Base-by-base conservation (phyloP, 768 basidiomycete species). In the Trametes punicea region DNA sequence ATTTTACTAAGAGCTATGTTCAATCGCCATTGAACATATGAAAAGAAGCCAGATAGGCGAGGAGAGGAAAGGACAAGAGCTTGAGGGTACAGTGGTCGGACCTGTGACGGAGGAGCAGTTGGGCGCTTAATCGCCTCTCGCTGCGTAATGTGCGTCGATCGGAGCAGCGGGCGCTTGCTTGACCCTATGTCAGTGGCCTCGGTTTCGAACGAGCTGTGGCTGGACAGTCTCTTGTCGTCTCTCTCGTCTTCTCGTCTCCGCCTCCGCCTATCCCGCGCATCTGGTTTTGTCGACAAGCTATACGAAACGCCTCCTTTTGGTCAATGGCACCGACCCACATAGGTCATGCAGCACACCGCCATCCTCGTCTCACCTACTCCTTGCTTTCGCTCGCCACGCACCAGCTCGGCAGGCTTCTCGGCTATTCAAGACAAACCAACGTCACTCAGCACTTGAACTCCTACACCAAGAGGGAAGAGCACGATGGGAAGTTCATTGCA, bases 401-500 rank as follows among this genome's bases (percentile, higher is more conserved):
- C 50, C 49, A 50, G 21, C 38, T 60, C 5, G 38, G 58, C 42
- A 60, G 55, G 44, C 49, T 55, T 23, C 20, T 38, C 25, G 53
- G 53, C 23, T 50, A 49, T 47, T 59, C 52, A 11, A 52, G 57
- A 21, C 26, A 54, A 13, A 10, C 6, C 6, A 52, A 50, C 20
- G 47, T 41, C 38, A 16, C 57, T 2, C 51, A 53, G n/a, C 46
- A 30, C 26, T 2, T 56, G 20, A 71, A 74, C 57, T 41, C 65
- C 11, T 65, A 65, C 33, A 66, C 62, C 3, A 75, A 70, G 45
- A 63, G 68, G 4, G 65, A 67, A 7, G 50, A 57, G 21, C 56
- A 49, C 23, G 66, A 65, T 21, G 41, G 59, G 10, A 57, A 74
- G 40, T 70, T 70, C 59, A 70, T 75, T 54, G 67, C 73, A 47